Percentiles rank a stretch among this genome's conserved stretches.
These are phyloP conservation scores for Rutstroemia sp. DNA, from an alignment of 2,329 filamentous ascomycete genomes.

Conservation along the genomic window DNA sequence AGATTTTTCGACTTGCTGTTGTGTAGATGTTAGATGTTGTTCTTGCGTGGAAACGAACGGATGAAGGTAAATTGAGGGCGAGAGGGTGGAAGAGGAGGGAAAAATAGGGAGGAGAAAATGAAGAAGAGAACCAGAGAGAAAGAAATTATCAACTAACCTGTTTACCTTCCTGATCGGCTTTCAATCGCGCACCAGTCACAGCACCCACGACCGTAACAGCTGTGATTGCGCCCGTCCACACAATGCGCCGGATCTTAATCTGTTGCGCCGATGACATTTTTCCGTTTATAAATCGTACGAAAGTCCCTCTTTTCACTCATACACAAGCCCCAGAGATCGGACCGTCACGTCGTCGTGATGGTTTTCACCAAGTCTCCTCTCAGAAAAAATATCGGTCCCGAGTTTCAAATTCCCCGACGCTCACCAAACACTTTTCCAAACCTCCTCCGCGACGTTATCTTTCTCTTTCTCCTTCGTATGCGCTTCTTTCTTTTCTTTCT, in stretches of 20 bases:
- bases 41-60: background rate
- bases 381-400: background rate
- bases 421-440: slow-evolving; percentile 3
- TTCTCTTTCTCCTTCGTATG: background rate
- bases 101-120: too few species aligned
- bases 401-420: background rate
- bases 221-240: slow-evolving; percentile 47
- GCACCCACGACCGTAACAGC: slow-evolving; percentile 50
- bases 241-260: slow-evolving; percentile 37
- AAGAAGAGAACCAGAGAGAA: too few species aligned
- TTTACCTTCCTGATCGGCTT: slow-evolving; percentile 42
- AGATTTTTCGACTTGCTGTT: slow-evolving; percentile 38
- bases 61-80: too few species aligned
- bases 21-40: background rate
- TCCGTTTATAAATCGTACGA: background rate
- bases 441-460: background rate
- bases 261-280: slow-evolving; percentile 21
- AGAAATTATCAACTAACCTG: slow-evolving; percentile 35
- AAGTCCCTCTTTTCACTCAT: background rate
- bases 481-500: background rate
- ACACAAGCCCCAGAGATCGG: background rate
- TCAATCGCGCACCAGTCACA: slow-evolving; percentile 52
- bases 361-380: background rate
- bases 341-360: background rate
- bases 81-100: too few species aligned